Base-by-base conservation (phyloP, 106 monocot species). In the Alisma plantagoaquatica region DNA sequence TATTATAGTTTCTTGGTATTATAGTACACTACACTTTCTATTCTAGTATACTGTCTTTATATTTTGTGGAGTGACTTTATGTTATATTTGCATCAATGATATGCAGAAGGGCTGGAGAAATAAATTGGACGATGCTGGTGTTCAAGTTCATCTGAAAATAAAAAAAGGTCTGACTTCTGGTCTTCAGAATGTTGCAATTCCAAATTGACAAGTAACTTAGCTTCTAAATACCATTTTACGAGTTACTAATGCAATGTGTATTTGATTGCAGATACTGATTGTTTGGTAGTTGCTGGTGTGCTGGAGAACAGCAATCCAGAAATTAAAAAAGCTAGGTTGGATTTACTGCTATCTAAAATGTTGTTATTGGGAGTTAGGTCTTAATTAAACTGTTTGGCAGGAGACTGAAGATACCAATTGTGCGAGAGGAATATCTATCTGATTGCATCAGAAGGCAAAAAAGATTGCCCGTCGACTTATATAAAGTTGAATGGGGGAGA, bases 321-420 rank as follows among this genome's bases (percentile, higher is more conserved):
- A 63, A 70, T 86, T 5, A 90, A 48, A 59, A 98, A 77, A 90
- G 84, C 98, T 46, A 71, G 82, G 98, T 85, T 46, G 27, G 35
- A 54, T 27, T 27, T 35, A 51, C 20, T 16, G 31, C 25, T 31
- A 16, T n/a, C 31, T 43, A 8, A 10, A 15, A 55, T 10, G 31
- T 55, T 2, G 4, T 46, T 31, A 20, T 32, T 2, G 24, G 10
- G 22, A 10, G 16, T 23, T 18, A 31, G 59, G 43, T 43, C 28
- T 25, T 46, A 7, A 17, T 10, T 44, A 46, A 18, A 25, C 23
- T 2, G 54, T 51, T 14, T 76, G 20, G 22, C 69, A 98, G 98
- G 90, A 98, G 74, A 67, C 66, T 90, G 85, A 90, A 89, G 43
- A 28, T 98, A 54, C 82, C 98, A 2, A 62, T 98, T 58, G 74